Evolutionary conservation across 495 filamentous ascomycete genomes (phyloP).

Genomic region (Penicillium egyptiacum): DNA sequence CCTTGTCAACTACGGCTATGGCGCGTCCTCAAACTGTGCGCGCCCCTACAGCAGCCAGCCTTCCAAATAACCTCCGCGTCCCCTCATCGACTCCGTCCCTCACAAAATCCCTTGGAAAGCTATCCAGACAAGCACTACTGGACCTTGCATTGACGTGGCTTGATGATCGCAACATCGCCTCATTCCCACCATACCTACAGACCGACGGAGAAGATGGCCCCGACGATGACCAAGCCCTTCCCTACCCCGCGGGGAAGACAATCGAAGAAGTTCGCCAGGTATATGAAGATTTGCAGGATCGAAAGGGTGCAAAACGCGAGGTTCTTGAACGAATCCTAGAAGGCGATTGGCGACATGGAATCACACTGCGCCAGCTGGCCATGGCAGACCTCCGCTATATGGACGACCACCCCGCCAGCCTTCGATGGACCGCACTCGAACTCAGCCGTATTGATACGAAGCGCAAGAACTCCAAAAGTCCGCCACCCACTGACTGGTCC

Average conservation of each 20-base stretch:
- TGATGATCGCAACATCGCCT: conserved; percentile 55
- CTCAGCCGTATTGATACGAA: conserved; percentile 42
- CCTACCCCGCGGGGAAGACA: conserved; percentile 62
- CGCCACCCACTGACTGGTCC: conserved; percentile 37
- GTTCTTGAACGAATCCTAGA: conserved; percentile 73
- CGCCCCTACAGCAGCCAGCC: conserved; percentile 49
- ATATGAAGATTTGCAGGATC: conserved; percentile 55
- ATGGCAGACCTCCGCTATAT: conserved; percentile 77
- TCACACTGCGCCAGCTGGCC: conserved; percentile 74
- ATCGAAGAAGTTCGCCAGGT: conserved; percentile 60
- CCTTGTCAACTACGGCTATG: conserved; percentile 28
- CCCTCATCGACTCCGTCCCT: conserved; percentile 63
- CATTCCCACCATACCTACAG: conserved; percentile 48
- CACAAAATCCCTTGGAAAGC: conserved; percentile 60
- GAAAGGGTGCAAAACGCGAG: conserved; percentile 71
- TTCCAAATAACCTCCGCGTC: conserved; percentile 58
- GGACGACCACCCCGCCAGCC: conserved; percentile 69
- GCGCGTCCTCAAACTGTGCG: conserved; percentile 44
- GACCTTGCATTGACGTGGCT: conserved; percentile 74
- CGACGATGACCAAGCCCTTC: conserved; percentile 46
- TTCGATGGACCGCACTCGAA: conserved; percentile 74
- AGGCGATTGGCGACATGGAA: conserved; percentile 78
- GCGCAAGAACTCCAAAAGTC: conserved; percentile 4
- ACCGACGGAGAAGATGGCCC: conserved; percentile 22
- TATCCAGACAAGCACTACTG: conserved; percentile 69